Percentiles rank a stretch among this genome's conserved stretches.
phyloP scores from a whole-genome alignment of 345 rosid genomes.

The Alliaria petiolata region DNA sequence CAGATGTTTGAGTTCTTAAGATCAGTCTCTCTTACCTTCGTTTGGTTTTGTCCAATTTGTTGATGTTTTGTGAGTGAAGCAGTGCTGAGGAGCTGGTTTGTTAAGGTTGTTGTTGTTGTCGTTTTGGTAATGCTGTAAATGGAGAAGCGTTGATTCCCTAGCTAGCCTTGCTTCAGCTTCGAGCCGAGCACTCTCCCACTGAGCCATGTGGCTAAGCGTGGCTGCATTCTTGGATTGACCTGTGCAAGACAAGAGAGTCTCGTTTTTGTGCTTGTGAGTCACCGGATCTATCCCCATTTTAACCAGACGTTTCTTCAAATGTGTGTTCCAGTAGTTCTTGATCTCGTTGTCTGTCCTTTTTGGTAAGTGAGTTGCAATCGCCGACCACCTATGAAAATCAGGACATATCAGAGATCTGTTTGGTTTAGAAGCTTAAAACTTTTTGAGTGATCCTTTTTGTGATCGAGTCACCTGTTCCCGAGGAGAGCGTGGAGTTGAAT shows the following conservation, averaged over 20 bases:
- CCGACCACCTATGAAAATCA: constrained; percentile 59
- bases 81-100: constrained; percentile 14
- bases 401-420: neutral
- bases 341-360: constrained; percentile 78
- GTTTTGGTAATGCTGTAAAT: constrained; percentile 26
- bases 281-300: constrained; percentile 66
- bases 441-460: neutral
- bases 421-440: neutral
- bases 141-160: constrained; percentile 42
- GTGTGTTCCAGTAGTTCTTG: constrained; percentile 83
- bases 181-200: constrained; percentile 54
- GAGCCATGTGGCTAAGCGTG: constrained; percentile 50
- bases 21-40: constrained; percentile 23
- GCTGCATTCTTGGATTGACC: constrained; percentile 64
- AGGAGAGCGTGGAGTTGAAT: constrained; percentile 95
- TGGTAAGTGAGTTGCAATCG: constrained; percentile 73
- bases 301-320: constrained; percentile 57
- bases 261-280: constrained; percentile 39
- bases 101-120: neutral
- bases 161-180: constrained; percentile 55
- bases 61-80: constrained; percentile 17
- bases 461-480: constrained; percentile 65
- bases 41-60: constrained; percentile 37
- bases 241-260: constrained; percentile 43
- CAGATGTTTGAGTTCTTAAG: neutral